A percentile compares a stretch with the other conserved stretches of the same genome.
phyloP scores from a whole-genome alignment of 2,329 filamentous ascomycete genomes.

The Colletotrichum gigasporum region DNA sequence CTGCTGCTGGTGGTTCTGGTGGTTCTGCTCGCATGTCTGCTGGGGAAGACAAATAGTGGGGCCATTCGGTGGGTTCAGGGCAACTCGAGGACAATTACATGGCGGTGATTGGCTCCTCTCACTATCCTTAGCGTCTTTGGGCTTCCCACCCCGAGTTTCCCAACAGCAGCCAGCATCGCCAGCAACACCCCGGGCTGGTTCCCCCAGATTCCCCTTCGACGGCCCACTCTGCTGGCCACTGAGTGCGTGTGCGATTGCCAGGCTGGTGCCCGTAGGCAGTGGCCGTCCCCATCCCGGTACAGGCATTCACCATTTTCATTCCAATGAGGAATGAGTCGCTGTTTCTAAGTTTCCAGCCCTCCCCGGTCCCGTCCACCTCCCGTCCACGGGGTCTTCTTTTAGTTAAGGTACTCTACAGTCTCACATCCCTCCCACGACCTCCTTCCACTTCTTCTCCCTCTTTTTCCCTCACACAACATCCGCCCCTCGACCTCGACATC shows the following conservation, averaged over 20 bases:
- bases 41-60: conserved; percentile 3
- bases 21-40: not conserved
- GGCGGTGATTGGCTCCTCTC: conserved; percentile 20
- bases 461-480: conserved; percentile 29
- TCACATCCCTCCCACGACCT: conserved; percentile 17
- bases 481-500: conserved; percentile 1
- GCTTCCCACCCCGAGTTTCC: conserved; percentile 18
- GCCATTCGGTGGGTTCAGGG: not conserved
- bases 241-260: not conserved
- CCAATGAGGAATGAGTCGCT: conserved; percentile 20
- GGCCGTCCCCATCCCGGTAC: conserved; percentile 6
- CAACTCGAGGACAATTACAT: conserved; percentile 14
- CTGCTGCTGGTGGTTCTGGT: too few relatives aligned
- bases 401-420: conserved; percentile 27
- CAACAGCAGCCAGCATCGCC: conserved; percentile 7
- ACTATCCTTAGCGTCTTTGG: conserved; percentile 12
- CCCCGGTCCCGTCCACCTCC: conserved; percentile 2
- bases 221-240: not conserved
- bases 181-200: conserved; percentile 11
- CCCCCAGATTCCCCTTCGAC: conserved; percentile 25
- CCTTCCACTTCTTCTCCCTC: conserved; percentile 22
- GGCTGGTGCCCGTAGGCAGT: conserved; percentile 1
- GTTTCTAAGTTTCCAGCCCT: conserved; percentile 5
- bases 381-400: conserved; percentile 25
- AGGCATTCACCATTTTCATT: conserved; percentile 11